Evolutionary conservation across 179 eudicot genomes (phyloP).

Genomic region (Silene vulgaris): DNA sequence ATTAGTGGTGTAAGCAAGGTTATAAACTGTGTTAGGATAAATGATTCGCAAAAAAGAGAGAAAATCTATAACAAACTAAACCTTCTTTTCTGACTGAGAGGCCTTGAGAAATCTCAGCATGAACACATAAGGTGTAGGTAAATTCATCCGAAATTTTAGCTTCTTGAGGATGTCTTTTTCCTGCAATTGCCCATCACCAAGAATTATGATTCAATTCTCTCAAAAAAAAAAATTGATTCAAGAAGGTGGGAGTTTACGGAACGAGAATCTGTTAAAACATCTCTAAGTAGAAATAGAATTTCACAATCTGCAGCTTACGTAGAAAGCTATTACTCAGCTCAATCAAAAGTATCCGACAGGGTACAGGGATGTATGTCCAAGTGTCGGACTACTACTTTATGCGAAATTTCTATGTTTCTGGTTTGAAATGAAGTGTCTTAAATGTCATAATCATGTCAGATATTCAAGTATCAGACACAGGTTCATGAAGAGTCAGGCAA

Average conservation of each 20-base stretch:
- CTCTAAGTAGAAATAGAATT: neutral
- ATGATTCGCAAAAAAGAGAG: neutral
- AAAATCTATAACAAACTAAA: conserved; percentile 15
- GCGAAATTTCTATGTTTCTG: neutral
- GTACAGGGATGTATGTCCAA: neutral
- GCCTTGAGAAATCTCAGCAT: conserved; percentile 93
- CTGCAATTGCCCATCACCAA: conserved; percentile 33
- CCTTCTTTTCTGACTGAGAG: conserved; percentile 69
- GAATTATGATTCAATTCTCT: neutral
- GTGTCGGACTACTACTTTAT: neutral
- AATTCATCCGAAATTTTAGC: conserved; percentile 79
- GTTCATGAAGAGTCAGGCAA: too few relatives aligned
- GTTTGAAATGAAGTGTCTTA: neutral
- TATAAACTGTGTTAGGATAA: neutral
- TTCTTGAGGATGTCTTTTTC: conserved; percentile 64
- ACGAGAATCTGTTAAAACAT: neutral
- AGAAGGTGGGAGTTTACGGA: neutral
- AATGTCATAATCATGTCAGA: neutral
- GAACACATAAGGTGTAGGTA: conserved; percentile 85
- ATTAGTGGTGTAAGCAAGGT: conserved; percentile 12
- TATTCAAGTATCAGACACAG: neutral
- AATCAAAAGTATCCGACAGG: neutral
- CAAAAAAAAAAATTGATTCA: neutral
- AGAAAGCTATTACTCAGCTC: neutral
- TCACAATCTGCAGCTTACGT: neutral